Evolutionary conservation across 2,329 filamentous ascomycete species (phyloP).

Genomic region (Passalora sequoiae): DNA sequence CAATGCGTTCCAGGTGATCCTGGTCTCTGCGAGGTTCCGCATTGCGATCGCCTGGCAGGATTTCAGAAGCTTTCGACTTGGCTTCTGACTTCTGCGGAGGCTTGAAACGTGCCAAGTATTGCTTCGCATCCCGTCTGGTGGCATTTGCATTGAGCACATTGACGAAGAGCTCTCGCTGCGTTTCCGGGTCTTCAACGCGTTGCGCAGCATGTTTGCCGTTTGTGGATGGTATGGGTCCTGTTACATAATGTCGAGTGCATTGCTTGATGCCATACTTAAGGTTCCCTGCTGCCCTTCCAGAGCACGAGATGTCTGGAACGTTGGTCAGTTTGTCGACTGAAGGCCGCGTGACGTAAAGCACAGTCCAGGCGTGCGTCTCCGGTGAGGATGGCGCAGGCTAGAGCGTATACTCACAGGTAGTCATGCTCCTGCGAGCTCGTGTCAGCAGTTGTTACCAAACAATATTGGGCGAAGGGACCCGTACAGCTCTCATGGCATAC

Average conservation of each 20-base stretch:
- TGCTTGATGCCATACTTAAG: conserved; percentile 20
- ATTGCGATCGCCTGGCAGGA: conserved; percentile 20
- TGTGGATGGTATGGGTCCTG: conserved; percentile 9
- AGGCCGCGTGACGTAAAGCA: too few relatives aligned
- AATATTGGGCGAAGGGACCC: neutral
- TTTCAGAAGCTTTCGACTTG: conserved; percentile 12
- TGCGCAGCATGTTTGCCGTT: conserved; percentile 23
- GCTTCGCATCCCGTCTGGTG: conserved; percentile 86
- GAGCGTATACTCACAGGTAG: too few relatives aligned
- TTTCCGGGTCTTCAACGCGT: conserved; percentile 22
- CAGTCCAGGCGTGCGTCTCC: too few relatives aligned
- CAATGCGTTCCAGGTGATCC: conserved; percentile 37
- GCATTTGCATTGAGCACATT: conserved; percentile 83
- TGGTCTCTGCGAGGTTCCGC: conserved; percentile 22
- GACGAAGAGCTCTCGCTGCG: conserved; percentile 64
- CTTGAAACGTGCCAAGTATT: conserved; percentile 86
- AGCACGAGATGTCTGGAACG: conserved; percentile 33
- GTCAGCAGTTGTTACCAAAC: neutral
- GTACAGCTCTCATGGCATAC: conserved; percentile 2
- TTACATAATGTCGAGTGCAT: conserved; percentile 12
- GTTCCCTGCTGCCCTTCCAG: conserved; percentile 33
- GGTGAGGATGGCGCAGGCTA: too few relatives aligned
- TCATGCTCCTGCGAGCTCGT: conserved; percentile 32
- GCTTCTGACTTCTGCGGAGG: conserved; percentile 36
- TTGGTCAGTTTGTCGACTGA: too few relatives aligned